Base-by-base conservation (phyloP, 805 yeast species). In the Yamadazyma akitaensis region DNA sequence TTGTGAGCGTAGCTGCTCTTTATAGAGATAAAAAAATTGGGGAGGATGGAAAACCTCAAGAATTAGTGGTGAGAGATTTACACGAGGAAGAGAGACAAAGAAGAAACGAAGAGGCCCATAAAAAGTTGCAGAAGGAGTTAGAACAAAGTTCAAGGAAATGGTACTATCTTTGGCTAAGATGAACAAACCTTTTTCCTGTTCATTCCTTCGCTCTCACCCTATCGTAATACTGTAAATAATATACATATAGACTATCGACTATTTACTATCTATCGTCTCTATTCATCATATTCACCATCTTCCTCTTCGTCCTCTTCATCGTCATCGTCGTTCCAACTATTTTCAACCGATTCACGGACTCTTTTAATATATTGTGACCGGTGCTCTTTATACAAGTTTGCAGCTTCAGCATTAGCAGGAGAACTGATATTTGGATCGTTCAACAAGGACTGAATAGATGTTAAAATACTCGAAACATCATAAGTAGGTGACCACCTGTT, bases 401-500 rank as follows among this genome's bases (percentile, higher is more conserved):
- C 97, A 5, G 98, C 98, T 66, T 94, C 99, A 6, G 88, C 98
- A 58, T 94, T 94, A 1, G 99, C 99, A 1, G 99, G 99, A 19
- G 96, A 87, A 43, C 91, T 83, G 40, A 91, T 95, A 63, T 94
- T 94, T 14, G 99, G 99, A 63, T 94, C 99, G 67, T 94, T 94
- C 56, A 94, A 74, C 52, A 94, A 76, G 47, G 91, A 84, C 64
- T 94, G 99, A 48, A 94, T 83, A 24, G 96, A 88, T 1, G 99
- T 94, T 56, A 94, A 75, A 47, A 94, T 92, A 11, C 96, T 89
- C 10, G 96, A 90, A 33, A 94, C 99, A 61, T 94, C 99, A 62
- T 92, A 94, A 0, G 99, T 94, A 11, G 99, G 99, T 21, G 96
- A 86, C 99, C 99, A 94, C 63, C 98, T 77, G 70, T 92, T 94